Percentiles rank a stretch among this genome's conserved stretches.
Evolutionary conservation across 176 grass and related monocot genomes (phyloP).

Genomic region (Zoysia japonica): DNA sequence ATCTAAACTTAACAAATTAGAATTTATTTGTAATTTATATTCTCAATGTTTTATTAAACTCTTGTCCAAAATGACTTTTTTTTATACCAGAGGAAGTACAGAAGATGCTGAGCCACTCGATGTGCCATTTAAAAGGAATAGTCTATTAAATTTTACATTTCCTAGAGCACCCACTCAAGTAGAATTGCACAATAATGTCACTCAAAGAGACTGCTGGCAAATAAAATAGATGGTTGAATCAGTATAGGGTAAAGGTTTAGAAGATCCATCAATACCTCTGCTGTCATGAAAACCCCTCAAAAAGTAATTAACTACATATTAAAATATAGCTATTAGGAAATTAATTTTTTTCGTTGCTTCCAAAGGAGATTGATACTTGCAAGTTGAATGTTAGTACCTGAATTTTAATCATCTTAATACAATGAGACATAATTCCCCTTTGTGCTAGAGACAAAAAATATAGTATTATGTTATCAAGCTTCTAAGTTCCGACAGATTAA

Average conservation of each 20-base stretch:
- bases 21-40: no score
- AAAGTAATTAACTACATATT: no score
- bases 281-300: no score
- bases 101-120: not conserved
- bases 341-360: no score
- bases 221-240: conserved; percentile 4
- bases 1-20: no score
- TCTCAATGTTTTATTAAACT: no score
- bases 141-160: not conserved
- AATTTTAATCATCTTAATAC: not conserved
- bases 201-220: conserved; percentile 17
- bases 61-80: no score
- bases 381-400: not conserved
- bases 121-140: not conserved
- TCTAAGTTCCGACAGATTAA: not conserved
- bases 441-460: not conserved
- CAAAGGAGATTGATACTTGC: no score
- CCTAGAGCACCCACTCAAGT: no score
- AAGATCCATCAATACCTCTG: not conserved
- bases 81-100: no score
- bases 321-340: no score
- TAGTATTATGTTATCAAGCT: not conserved
- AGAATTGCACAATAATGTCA: not conserved
- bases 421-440: not conserved
- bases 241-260: not conserved